These are phyloP conservation scores for Akanthomyces lecanii DNA, from an alignment of 2,329 filamentous ascomycete genomes.

Conservation along the genomic window DNA sequence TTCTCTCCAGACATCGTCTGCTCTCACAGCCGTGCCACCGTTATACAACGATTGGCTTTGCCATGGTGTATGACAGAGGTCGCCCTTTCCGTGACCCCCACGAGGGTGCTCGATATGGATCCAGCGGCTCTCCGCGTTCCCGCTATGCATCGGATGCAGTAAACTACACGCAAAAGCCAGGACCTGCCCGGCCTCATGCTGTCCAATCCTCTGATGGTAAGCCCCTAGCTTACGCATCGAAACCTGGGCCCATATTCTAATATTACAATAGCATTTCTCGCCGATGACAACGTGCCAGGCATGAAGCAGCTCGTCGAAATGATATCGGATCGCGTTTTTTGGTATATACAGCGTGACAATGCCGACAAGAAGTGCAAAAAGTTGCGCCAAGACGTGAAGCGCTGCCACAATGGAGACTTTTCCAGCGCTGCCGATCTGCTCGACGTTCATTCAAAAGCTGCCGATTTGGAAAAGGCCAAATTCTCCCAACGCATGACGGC, in stretches of 20 bases:
- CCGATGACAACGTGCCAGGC: background rate
- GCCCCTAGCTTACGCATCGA: background rate
- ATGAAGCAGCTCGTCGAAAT: background rate
- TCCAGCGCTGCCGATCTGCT: background rate
- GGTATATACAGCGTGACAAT: background rate
- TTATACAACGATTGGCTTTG: background rate
- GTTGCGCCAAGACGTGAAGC: background rate
- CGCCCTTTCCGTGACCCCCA: background rate
- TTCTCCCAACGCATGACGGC: background rate
- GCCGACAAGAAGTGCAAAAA: slow-evolving; percentile 5
- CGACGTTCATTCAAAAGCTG: background rate
- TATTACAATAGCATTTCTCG: background rate
- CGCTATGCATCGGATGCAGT: background rate
- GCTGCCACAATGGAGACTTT: slow-evolving; percentile 9
- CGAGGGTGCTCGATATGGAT: background rate
- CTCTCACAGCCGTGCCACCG: background rate
- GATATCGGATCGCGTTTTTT: background rate
- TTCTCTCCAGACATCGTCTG: background rate
- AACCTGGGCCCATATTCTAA: background rate
- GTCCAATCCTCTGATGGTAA: background rate
- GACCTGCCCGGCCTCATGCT: background rate
- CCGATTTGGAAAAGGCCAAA: background rate
- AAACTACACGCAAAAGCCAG: background rate
- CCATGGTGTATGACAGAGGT: slow-evolving; percentile 6
- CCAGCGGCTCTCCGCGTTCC: background rate